phyloP scores from a whole-genome alignment of 2,329 filamentous ascomycete genomes.

The Septoria petroselini region DNA sequence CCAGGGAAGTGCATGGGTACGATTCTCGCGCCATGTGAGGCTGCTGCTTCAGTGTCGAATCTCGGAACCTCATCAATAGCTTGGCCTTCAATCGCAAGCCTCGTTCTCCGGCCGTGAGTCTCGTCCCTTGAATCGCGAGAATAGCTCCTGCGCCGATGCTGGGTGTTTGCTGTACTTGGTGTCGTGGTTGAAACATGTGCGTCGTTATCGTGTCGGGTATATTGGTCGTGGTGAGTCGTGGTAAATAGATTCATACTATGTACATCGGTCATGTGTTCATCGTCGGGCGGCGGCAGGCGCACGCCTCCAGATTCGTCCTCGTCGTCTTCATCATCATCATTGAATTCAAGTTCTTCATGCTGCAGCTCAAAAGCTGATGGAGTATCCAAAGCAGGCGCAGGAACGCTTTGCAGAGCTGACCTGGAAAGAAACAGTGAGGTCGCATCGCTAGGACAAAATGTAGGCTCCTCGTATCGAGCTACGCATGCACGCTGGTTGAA shows the following conservation, averaged over 20 bases:
- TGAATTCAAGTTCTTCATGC: slow-evolving; percentile 6
- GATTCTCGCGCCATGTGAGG: not conserved
- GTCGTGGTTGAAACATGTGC: slow-evolving; percentile 4
- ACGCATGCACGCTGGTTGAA: slow-evolving; percentile 30
- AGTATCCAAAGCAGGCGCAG: slow-evolving; percentile 10
- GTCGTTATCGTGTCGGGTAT: slow-evolving; percentile 4
- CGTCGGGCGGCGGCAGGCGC: slow-evolving; percentile 2
- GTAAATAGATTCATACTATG: slow-evolving; percentile 4
- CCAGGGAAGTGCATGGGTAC: not conserved
- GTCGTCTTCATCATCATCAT: slow-evolving; percentile 16
- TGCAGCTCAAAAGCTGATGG: slow-evolving; percentile 7
- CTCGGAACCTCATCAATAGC: slow-evolving; percentile 17
- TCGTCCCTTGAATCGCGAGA: slow-evolving; percentile 25
- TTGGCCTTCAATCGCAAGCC: slow-evolving; percentile 26
- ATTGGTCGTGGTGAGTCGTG: slow-evolving; percentile 6
- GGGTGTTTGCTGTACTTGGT: slow-evolving; percentile 2
- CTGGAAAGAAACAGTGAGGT: slow-evolving; percentile 23
- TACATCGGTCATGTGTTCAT: slow-evolving; percentile 11
- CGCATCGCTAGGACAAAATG: slow-evolving; percentile 28
- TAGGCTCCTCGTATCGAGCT: slow-evolving; percentile 31
- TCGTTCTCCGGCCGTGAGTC: slow-evolving; percentile 25
- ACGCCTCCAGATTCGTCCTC: slow-evolving; percentile 18
- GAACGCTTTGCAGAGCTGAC: slow-evolving; percentile 9
- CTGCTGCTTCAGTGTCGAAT: slow-evolving; percentile 5
- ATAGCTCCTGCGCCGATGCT: slow-evolving; percentile 12